Evolutionary conservation across 225 moss, liverwort and hornwort genomes (phyloP).

Genomic region (Physcomitrium patens): DNA sequence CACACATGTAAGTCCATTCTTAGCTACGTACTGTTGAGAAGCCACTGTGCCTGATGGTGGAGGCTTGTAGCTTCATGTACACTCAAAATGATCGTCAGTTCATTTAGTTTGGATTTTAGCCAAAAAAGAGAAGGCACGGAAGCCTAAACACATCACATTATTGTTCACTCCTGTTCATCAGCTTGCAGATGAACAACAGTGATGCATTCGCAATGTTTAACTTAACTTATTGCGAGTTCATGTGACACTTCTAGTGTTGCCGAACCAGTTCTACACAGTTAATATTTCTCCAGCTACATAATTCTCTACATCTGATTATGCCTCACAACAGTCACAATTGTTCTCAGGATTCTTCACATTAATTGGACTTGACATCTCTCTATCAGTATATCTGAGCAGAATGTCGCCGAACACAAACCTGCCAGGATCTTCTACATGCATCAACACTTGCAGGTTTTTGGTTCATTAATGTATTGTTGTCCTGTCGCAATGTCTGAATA

Average conservation of each 20-base stretch:
- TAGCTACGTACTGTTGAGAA: too few species aligned
- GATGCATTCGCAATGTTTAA: too few species aligned
- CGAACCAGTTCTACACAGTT: too few species aligned
- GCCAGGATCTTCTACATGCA: constrained; percentile 22
- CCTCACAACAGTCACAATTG: constrained; percentile 1
- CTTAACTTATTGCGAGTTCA: too few species aligned
- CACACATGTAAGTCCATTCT: too few species aligned
- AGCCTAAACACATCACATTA: neutral
- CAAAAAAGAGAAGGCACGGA: constrained; percentile 17
- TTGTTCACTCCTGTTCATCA: neutral
- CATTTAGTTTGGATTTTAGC: constrained; percentile 1
- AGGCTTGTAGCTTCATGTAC: too few species aligned
- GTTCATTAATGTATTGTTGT: too few species aligned
- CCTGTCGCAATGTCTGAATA: too few species aligned
- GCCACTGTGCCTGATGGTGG: too few species aligned
- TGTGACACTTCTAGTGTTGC: too few species aligned
- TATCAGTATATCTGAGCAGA: constrained; percentile 19
- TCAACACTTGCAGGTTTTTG: constrained; percentile 4
- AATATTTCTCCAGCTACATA: neutral
- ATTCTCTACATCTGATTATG: constrained; percentile 17
- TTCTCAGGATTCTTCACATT: constrained; percentile 9
- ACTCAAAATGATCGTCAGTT: constrained; percentile 19
- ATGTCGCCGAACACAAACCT: constrained; percentile 24
- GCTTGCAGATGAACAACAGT: neutral
- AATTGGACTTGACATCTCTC: constrained; percentile 14